Evolutionary conservation across 2,329 filamentous ascomycete genomes (phyloP).

Genomic region (Hypoxylon sp.): DNA sequence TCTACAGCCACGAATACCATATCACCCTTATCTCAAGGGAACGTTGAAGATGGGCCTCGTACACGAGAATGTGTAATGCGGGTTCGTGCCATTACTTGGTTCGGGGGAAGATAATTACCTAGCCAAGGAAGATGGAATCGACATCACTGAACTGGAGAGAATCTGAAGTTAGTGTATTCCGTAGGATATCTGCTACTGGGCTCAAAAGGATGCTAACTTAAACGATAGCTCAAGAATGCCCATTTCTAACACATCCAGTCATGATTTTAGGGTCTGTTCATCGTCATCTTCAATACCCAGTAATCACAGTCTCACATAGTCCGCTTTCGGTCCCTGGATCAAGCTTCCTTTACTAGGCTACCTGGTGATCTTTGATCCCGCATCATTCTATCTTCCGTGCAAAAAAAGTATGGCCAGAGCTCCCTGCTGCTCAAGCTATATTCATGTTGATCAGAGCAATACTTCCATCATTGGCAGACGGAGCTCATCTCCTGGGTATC

Average conservation of each 20-base stretch:
- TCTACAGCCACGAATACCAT: not conserved
- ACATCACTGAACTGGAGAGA: not conserved
- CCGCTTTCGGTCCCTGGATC: not conserved
- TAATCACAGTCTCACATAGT: not conserved
- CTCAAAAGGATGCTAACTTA: constrained; percentile 4
- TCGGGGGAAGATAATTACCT: too few relatives aligned
- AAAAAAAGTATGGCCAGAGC: not conserved
- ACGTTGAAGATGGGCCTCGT: not conserved
- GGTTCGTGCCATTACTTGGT: not conserved
- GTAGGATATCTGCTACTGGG: not conserved
- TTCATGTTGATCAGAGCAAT: not conserved
- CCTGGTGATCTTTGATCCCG: not conserved
- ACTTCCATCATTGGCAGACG: not conserved
- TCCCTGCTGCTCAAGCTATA: not conserved
- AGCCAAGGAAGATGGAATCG: not conserved
- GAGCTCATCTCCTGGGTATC: not conserved
- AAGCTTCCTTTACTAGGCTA: not conserved
- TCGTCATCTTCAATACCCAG: not conserved
- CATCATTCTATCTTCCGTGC: not conserved
- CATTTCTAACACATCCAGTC: not conserved
- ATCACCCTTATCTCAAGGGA: not conserved
- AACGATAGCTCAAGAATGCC: not conserved
- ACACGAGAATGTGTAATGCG: not conserved
- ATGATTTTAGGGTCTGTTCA: not conserved
- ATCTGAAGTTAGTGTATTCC: not conserved